Base-by-base conservation (phyloP, 371 early-diverging fungal species). In the Mucor velutinosus region DNA sequence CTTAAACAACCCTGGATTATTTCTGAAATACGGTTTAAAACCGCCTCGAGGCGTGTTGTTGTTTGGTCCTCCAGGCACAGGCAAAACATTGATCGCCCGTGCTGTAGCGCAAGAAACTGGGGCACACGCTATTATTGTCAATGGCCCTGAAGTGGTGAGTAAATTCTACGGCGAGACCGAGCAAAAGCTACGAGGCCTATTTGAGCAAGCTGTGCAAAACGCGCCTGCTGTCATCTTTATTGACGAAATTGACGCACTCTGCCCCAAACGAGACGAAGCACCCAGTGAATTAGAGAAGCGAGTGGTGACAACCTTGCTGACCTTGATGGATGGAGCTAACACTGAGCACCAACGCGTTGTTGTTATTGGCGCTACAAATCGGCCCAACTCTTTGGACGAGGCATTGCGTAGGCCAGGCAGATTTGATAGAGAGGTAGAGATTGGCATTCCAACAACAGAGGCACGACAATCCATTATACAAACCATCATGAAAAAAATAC, bases 11-110 rank as follows among this genome's bases (percentile, higher is more conserved):
- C 96, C 97, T 0, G 85, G 92, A 37, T 32, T 89, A 29, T 95
- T 93, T 71, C 66, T 73, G 1, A 83, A 85, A 39, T 92, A 87
- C 72, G 93, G 88, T 75, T 29, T 95, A n/a, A 87, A 82, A 68
- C 94, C 96, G 37, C 98, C 95, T 23, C 84, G 91, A 47, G 99
- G 98, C 7, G 91, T 96, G 0, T 77, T 98, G 27, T 75, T 99
- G 4, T 96, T 92, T 75, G 99, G 99, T 0, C 99, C 99, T 47
- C 97, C 99, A 21, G 99, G 99, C 19, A 99, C 99, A 12, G 99
- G 99, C 19, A 99, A 99, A 75, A 98, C 99, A 0, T 83, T 98
- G 69, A 86, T 99, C 33, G 98, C 96, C 0, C 87, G 94, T 55
- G 93, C 95, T 21, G 94, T 97, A 0, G 98, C 97, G 0, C 77